Base-by-base conservation (phyloP, 768 basidiomycete species). In the Xerocomellus intermedius region DNA sequence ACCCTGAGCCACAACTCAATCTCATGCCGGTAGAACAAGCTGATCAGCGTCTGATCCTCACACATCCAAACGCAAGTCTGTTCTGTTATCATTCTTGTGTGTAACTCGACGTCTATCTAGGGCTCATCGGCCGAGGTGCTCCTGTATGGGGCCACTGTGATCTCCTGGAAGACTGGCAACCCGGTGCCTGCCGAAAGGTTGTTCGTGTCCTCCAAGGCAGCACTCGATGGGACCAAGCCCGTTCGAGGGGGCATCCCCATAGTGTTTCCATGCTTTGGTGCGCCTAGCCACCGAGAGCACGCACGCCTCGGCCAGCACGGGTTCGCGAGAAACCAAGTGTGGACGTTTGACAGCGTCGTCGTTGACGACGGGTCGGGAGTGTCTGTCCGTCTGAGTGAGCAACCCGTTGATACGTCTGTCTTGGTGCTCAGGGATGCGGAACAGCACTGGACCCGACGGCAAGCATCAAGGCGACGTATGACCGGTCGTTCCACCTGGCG, bases 261-360 rank as follows among this genome's bases (percentile, higher is more conserved):
- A 36, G 85, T 91, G 41, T 97, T 94, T 70, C 87, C 89, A 41
- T 92, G 89, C 74, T 98, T 98, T 65, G 95, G 96, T 4, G 77
- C 90, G 0, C 91, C 96, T 2, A 80, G 78, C 17, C 87, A 85
- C 69, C 80, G 79, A 26, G 89, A 86, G 46, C 91, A 94, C 69
- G 61, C 69, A 21, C 81, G 80, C 43, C 76, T 99, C 6, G 52
- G 77, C 6, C 94, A 97, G 70, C 97, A 98, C 69, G 97, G 97
- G 0, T 98, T 96, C 67, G 96, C 92, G 6, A 77, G 97, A 39
- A 92, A 77, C 58, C 79, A 82, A 36, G 68, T 64, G 30, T 98
- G 97, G 97, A 72, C 74, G 14, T 86, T 85, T 66, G 82, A 84
- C 56, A 70, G 75, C 42, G 73, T 82, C 13, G 76, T 89, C 22